Evolutionary conservation across 2,329 filamentous ascomycete genomes (phyloP), one percentile per base, ranked within the genome.

Genomic region (Ophiostoma australiae): DNA sequence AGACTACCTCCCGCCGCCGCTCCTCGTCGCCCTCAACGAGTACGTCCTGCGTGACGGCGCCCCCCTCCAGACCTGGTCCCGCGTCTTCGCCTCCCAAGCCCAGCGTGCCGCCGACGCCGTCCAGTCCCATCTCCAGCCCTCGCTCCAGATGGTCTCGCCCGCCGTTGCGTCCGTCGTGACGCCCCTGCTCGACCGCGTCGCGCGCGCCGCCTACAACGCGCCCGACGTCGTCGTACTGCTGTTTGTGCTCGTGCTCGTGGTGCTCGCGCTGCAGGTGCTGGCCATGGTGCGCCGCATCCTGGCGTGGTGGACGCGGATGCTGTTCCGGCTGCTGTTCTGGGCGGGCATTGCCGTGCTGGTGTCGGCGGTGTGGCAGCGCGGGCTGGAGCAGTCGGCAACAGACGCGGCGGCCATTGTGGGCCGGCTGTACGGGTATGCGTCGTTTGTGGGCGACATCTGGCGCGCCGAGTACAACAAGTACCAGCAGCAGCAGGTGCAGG

Each of bases 271-370:
- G 69, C 83, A 93, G 77, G 78, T 94, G 71, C 82, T 95, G 61
- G 81, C 90, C 74, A 90, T 91, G 81, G 82, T 93, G 23, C 88
- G 89, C 73, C 86, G 92, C 72, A 81, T 92, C 27, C 83, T 97
- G 72, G 82, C 93, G 77, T 96, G 89, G 82, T 93, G 92, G 88
- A 86, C 93, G 69, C 82, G 86, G n/a, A 77, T 97, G 70, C 83
- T 84, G 13, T 78, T 92, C 73, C 81, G 85, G 33, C 75, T 93
- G 61, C 78, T 86, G 1, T 87, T 93, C 74, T 95, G 89, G 87
- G 85, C 84, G 1, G 78, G 81, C 1, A 75, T 94, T 2, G 80
- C 84, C 4, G 82, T 84, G 0, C 61, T 88, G 0, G 83, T 83
- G 0, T 81, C 88, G 23, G 83, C 85, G 72, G 82, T 90, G 3